These are phyloP conservation scores for Paxillus ammoniavirescens DNA, from an alignment of 768 basidiomycete genomes.

Conservation along the genomic window DNA sequence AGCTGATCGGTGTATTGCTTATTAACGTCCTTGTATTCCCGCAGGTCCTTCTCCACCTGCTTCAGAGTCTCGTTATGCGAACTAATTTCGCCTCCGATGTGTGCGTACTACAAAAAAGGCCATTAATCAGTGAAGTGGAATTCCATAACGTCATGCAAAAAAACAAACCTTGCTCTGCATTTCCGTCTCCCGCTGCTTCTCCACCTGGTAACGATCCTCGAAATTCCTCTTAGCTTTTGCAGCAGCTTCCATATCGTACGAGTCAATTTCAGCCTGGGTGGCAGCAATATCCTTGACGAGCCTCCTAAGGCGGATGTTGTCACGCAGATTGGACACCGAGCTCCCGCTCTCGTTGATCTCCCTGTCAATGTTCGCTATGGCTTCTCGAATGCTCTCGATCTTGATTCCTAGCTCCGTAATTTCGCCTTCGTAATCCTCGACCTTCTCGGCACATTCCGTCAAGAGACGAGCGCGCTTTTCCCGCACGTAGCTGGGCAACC, in stretches of 20 bases:
- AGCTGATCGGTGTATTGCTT: conserved; percentile 88
- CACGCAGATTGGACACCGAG: conserved; percentile 66
- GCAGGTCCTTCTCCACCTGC: conserved; percentile 65
- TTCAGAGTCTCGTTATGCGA: conserved; percentile 67
- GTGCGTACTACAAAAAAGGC: conserved; percentile 56
- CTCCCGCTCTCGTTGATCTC: conserved; percentile 79
- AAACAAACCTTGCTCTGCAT: conserved; percentile 62
- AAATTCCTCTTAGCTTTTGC: conserved; percentile 83
- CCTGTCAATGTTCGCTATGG: conserved; percentile 62
- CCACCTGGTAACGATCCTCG: conserved; percentile 71
- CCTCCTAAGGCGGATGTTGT: conserved; percentile 79
- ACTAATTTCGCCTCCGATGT: conserved; percentile 79
- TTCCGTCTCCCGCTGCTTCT: conserved; percentile 70
- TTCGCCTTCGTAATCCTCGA: conserved; percentile 47
- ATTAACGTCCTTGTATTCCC: conserved; percentile 84
- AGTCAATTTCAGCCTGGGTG: conserved; percentile 69
- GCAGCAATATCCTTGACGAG: conserved; percentile 63
- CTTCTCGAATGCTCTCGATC: conserved; percentile 40
- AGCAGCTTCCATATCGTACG: conserved; percentile 81
- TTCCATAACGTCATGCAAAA: conserved; percentile 4
- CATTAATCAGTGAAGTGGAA: background rate
- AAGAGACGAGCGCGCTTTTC: conserved; percentile 62
- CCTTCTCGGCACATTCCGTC: conserved; percentile 54
- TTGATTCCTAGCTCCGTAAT: conserved; percentile 41
- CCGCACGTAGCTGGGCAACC: conserved; percentile 62